A percentile compares a stretch with the other conserved stretches of the same genome.
These are phyloP conservation scores for Penicillium sp. DNA, from an alignment of 2,329 filamentous ascomycete genomes.

Conservation along the genomic window DNA sequence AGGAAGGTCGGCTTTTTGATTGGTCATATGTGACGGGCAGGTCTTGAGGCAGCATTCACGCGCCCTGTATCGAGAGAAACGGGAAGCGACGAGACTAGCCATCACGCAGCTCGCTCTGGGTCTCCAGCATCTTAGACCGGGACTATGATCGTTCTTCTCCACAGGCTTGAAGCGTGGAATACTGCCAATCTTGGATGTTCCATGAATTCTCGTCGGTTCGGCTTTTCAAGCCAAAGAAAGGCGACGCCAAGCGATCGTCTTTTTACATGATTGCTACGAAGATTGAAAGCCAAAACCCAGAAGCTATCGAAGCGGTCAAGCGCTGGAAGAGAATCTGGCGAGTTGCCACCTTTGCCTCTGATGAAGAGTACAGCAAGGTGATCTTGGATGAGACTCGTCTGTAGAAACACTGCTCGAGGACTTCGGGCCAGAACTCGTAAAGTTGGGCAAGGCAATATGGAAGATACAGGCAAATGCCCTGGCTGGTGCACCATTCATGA, in stretches of 20 bases:
- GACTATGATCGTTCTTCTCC: conserved; percentile 54
- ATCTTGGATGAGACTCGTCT: conserved; percentile 3
- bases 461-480: neutral
- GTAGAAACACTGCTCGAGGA: conserved; percentile 32
- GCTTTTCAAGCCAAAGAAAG: conserved; percentile 47
- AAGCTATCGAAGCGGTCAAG: conserved; percentile 38
- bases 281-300: conserved; percentile 33
- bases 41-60: conserved; percentile 44
- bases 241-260: conserved; percentile 47
- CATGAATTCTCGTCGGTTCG: conserved; percentile 42
- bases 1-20: conserved; percentile 34
- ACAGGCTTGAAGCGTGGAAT: conserved; percentile 47
- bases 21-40: conserved; percentile 51
- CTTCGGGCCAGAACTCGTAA: conserved; percentile 38
- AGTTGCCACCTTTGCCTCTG: conserved; percentile 40
- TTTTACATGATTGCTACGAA: conserved; percentile 55
- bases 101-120: conserved; percentile 46
- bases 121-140: conserved; percentile 45
- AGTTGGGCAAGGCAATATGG: conserved; percentile 37
- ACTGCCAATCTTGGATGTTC: conserved; percentile 41
- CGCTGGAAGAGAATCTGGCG: conserved; percentile 28
- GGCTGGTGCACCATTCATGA: neutral
- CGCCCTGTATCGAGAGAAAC: conserved; percentile 31
- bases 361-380: conserved; percentile 3
- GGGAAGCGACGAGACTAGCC: conserved; percentile 40